Base-by-base conservation (phyloP, 164 flowering plant genomes). In the Macadamia integrifolia region DNA sequence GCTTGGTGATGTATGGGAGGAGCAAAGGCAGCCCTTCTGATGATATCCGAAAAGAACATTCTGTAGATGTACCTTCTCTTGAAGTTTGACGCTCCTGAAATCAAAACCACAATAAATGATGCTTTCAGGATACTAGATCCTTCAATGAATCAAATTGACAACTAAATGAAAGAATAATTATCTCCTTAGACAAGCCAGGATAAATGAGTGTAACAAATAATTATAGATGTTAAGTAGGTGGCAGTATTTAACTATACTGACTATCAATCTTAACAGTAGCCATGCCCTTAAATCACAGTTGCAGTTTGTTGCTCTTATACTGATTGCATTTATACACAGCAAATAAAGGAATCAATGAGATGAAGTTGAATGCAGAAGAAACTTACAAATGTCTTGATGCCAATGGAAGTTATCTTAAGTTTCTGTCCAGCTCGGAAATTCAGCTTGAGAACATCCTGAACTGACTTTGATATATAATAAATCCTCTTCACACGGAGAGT, bases 381-480 rank as follows among this genome's bases (percentile, higher is more conserved):
- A 86, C 99, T 94, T 85, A 95, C 99, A 88, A 95, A 95, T 84
- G 86, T 88, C 85, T 92, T 92, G 61, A 92, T 74, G 65, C 97
- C 99, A 15, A 95, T 73, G 0, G 98, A 87, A 58, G 97, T 79
- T 67, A 95, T 92, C 84, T 95, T 95, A 55, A 95, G 97, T 74
- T 83, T 97, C 83, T 92, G 90, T 32, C 97, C 97, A 12, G 69
- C 96, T 42, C 58, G 76, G 44, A 90, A 75, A 79, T 92, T 95
- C 72, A 89, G 76, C 60, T 88, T 83, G 52, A 92, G 89, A 66
- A 76, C 85, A 74, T 87, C 85, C 77, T 83, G 88, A 58, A 90
- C 97, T 1, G 97, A 85, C 67, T 85, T 78, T 32, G 99, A 95
- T 23, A 89, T 76, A 55, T 92, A 92, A 80, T 95, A 92, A 57